A percentile compares a stretch with the other conserved stretches of the same genome.
These are phyloP conservation scores for Pleurotus platypus DNA, from an alignment of 768 basidiomycete genomes.

Conservation along the genomic window DNA sequence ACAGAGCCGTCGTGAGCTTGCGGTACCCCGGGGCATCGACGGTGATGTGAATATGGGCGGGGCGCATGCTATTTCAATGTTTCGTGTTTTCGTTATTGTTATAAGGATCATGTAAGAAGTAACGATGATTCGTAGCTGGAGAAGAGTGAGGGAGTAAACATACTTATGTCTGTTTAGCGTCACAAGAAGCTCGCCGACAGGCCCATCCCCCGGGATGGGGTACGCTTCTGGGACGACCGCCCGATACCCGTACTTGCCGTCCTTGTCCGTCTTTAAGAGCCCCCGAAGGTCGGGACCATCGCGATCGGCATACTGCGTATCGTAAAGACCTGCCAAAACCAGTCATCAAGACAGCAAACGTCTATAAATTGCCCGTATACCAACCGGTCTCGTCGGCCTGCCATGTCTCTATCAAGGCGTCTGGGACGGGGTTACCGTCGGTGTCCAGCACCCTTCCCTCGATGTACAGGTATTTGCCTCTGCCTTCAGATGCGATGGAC, in stretches of 20 bases:
- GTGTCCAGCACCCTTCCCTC: conserved; percentile 66
- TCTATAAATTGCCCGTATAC: conserved; percentile 19
- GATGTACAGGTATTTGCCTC: conserved; percentile 81
- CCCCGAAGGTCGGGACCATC: conserved; percentile 71
- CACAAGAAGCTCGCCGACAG: conserved; percentile 62
- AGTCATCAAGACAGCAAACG: background rate
- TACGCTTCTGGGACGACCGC: conserved; percentile 72
- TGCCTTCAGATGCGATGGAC: conserved; percentile 83
- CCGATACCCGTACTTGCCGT: conserved; percentile 68
- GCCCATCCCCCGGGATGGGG: conserved; percentile 72
- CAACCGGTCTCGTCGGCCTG: conserved; percentile 66
- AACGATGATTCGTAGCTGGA: background rate
- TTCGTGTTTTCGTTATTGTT: background rate
- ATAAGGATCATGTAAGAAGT: too few species aligned
- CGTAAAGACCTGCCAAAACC: background rate
- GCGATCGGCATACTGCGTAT: conserved; percentile 49
- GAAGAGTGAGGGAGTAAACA: background rate
- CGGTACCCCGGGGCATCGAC: conserved; percentile 70
- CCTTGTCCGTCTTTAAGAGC: conserved; percentile 48
- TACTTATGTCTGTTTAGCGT: conserved; percentile 58
- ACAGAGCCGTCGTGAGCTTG: conserved; percentile 71
- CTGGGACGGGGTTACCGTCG: conserved; percentile 59
- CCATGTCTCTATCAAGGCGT: conserved; percentile 79
- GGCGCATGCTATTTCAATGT: conserved; percentile 41
- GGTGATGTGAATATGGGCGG: conserved; percentile 77